These are phyloP conservation scores for Gossypium davidsonii DNA, from an alignment of 441 rosid species.

Conservation along the genomic window DNA sequence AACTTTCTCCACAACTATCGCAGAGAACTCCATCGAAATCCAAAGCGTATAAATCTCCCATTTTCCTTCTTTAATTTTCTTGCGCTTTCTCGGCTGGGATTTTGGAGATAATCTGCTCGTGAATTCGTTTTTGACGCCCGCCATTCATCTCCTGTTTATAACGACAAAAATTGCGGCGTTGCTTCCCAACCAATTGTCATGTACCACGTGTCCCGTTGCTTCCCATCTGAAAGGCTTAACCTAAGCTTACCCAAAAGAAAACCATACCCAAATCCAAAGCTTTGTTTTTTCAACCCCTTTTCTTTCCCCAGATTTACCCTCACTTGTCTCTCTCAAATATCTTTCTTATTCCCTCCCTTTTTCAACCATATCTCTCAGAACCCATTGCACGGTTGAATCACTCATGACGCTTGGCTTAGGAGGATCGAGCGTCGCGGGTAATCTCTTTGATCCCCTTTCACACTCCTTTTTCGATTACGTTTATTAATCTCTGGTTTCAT, in stretches of 20 bases:
- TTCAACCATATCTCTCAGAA: background rate
- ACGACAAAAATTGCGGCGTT: background rate
- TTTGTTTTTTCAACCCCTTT: too few species aligned
- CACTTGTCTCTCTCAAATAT: background rate
- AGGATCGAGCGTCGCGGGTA: background rate
- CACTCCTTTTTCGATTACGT: background rate
- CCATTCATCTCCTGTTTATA: conserved; percentile 28
- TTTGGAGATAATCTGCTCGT: background rate
- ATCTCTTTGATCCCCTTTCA: background rate
- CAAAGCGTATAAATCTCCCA: conserved; percentile 91
- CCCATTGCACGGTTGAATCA: background rate
- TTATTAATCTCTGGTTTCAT: background rate
- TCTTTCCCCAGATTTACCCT: too few species aligned
- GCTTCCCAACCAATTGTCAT: background rate
- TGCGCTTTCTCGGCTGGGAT: background rate
- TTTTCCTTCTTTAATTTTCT: conserved; percentile 10
- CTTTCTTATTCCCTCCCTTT: background rate
- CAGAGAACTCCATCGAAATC: conserved; percentile 95
- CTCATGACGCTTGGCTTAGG: background rate
- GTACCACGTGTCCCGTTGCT: background rate
- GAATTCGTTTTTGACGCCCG: conserved; percentile 17
- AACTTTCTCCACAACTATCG: conserved; percentile 90
- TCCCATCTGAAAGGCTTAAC: too few species aligned
- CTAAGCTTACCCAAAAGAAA: too few species aligned
- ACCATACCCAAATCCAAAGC: too few species aligned